Evolutionary conservation across 306 rosid genomes (phyloP), one percentile per base, ranked within the genome.

Genomic region (Sechiopsis laciniata): DNA sequence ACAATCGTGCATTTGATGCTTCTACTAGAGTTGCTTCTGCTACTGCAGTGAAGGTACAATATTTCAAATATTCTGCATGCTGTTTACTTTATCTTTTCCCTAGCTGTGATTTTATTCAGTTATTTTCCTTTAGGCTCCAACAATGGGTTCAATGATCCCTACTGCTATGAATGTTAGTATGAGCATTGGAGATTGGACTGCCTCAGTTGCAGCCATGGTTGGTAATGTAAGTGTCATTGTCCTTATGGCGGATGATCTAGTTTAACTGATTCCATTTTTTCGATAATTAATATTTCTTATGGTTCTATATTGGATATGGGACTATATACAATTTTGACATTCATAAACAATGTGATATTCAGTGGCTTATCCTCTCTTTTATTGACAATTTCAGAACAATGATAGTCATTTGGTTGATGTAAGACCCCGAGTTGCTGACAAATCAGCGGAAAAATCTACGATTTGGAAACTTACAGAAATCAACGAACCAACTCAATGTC

Each of bases 361-460:
- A 75, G 60, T 73, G 58, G 58, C 75, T 56, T 76, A 22, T 64
- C 46, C 9, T 40, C 7, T 40, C 46, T 40, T 40, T 40, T 40
- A 76, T 65, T 75, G 80, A 7, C 17, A 75, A 62, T 74, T 24
- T 83, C 77, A 95, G 99, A 95, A 88, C 85, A 94, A 78, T 59
- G 99, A 91, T 66, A 63, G 80, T 79, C 90, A 91, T 85, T 74
- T 89, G 88, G 91, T 76, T 75, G 97, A 95, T 62, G 83, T 91
- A 83, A 95, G 91, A 80, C 97, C 97, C 69, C 85, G 95, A 87
- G 87, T 91, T 78, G 88, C 77, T n/a, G 97, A 95, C 76, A 96
- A 91, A 83, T 78, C 89, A 20, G 78, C 74, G 24, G 99, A 89
- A 10, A 95, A 95, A 85, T 89, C 96, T 75, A 91, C 89, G 87